A percentile compares a stretch with the other conserved stretches of the same genome.
Conservation (phyloP, 2,329 filamentous ascomycete genomes). For the Bipolaris oryzae region DNA sequence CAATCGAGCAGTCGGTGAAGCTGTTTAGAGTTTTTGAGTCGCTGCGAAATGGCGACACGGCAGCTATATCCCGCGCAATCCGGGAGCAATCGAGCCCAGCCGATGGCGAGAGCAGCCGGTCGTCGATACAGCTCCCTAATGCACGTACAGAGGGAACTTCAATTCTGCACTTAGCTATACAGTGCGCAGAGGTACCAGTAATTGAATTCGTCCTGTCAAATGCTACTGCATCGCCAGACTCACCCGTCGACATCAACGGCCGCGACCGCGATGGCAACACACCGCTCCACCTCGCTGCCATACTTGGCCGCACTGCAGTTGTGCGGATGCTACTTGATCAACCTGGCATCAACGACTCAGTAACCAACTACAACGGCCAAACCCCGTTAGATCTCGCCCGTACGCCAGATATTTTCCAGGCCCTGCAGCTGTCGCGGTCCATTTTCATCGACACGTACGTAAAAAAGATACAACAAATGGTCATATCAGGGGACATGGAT, state of each 20-base stretch:
- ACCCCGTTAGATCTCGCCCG: slow-evolving; percentile 86
- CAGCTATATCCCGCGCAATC: slow-evolving; percentile 85
- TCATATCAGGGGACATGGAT: slow-evolving; percentile 75
- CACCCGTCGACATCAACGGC: slow-evolving; percentile 81
- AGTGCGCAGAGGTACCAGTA: slow-evolving; percentile 90
- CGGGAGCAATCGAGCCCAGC: slow-evolving; percentile 60
- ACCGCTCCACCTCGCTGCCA: slow-evolving; percentile 84
- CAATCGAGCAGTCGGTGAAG: slow-evolving; percentile 88
- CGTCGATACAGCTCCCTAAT: slow-evolving; percentile 51
- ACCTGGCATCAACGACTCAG: slow-evolving; percentile 83
- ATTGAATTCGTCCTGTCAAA: slow-evolving; percentile 91
- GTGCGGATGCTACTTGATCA: slow-evolving; percentile 85
- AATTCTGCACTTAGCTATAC: slow-evolving; percentile 89
- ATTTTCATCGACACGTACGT: slow-evolving; percentile 88
- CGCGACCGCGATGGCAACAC: slow-evolving; percentile 95
- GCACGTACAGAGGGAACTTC: slow-evolving; percentile 76
- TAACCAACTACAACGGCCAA: slow-evolving; percentile 83
- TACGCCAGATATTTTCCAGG: slow-evolving; percentile 93
- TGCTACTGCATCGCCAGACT: slow-evolving; percentile 57
- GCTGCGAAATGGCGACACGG: slow-evolving; percentile 86
- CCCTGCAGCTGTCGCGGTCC: slow-evolving; percentile 86
- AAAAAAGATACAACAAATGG: slow-evolving; percentile 79
- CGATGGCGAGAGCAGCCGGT: slow-evolving; percentile 62
- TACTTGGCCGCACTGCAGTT: slow-evolving; percentile 77
- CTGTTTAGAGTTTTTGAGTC: slow-evolving; percentile 96